These are phyloP conservation scores for Dothistroma septosporum DNA, from an alignment of 2,329 filamentous ascomycete species.

Conservation along the genomic window DNA sequence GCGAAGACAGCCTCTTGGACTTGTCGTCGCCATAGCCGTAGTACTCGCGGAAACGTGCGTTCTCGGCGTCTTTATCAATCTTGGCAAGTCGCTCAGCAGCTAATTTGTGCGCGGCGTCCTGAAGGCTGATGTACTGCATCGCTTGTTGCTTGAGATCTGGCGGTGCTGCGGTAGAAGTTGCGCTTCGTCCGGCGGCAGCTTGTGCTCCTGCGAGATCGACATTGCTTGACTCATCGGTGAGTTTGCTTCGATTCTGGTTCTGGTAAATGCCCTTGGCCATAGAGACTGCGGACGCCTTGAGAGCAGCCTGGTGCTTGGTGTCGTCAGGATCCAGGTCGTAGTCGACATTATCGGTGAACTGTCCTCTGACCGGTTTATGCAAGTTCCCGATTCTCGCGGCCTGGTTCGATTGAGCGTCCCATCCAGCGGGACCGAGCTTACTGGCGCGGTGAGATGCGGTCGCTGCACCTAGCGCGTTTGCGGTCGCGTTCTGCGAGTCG, in stretches of 20 bases:
- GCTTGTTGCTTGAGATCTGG: constrained; percentile 52
- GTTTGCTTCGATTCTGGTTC: constrained; percentile 47
- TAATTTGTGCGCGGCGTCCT: constrained; percentile 81
- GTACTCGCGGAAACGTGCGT: constrained; percentile 66
- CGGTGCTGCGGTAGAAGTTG: constrained; percentile 34
- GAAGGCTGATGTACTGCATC: constrained; percentile 58
- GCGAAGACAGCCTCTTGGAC: constrained; percentile 47
- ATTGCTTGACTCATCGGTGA: constrained; percentile 21
- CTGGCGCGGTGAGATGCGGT: constrained; percentile 60
- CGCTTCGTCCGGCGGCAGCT: constrained; percentile 23
- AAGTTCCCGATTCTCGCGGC: constrained; percentile 61
- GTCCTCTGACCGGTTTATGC: constrained; percentile 64
- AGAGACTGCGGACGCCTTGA: constrained; percentile 77
- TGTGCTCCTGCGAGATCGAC: constrained; percentile 24
- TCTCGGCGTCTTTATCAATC: constrained; percentile 65
- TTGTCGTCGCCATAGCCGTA: constrained; percentile 60
- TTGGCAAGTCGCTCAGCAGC: constrained; percentile 79
- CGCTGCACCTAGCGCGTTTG: constrained; percentile 70
- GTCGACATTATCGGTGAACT: constrained; percentile 73
- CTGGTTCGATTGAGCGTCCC: constrained; percentile 51
- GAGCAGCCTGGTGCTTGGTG: constrained; percentile 63
- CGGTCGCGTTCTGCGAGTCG: constrained; percentile 56
- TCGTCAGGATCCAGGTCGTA: constrained; percentile 63
- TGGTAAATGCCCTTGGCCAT: constrained; percentile 88
- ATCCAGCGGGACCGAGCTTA: constrained; percentile 29